Percentiles rank a stretch among this genome's conserved stretches.
Evolutionary conservation across 2,329 filamentous ascomycete species (phyloP).

Genomic region (Orbilia blumenaviensis): DNA sequence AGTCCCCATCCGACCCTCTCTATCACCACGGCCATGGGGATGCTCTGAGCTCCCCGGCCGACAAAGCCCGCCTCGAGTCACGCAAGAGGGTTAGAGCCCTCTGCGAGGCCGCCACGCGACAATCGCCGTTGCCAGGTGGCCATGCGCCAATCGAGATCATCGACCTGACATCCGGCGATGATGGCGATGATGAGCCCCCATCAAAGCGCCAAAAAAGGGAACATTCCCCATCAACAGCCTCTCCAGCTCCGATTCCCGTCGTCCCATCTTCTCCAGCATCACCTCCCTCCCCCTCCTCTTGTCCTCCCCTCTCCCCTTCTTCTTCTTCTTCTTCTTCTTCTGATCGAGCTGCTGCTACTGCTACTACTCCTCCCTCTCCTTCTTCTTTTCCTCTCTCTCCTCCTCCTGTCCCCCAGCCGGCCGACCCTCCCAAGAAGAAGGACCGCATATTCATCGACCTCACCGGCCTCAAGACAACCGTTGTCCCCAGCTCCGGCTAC

Average conservation of each 20-base stretch:
- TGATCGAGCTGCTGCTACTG: not conserved
- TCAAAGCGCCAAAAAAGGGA: not conserved
- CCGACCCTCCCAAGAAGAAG: not conserved
- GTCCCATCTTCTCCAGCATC: not conserved
- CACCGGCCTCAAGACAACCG: not conserved
- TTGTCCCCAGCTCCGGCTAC: not conserved
- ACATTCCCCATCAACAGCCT: not conserved
- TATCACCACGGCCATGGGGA: not conserved
- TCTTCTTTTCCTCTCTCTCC: not conserved
- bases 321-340: not conserved
- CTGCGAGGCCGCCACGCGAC: not conserved
- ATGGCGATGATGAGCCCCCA: not conserved
- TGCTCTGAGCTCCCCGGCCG: not conserved
- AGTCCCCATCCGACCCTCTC: not conserved
- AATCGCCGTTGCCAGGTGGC: not conserved
- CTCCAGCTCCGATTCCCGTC: not conserved
- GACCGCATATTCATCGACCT: constrained; percentile 1
- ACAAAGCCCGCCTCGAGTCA: not conserved
- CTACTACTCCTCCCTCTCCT: not conserved
- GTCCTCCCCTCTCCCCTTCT: not conserved
- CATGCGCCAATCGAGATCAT: not conserved
- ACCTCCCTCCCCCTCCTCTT: not conserved
- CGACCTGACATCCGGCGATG: not conserved
- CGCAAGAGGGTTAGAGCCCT: not conserved
- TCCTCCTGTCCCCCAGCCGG: not conserved